These are phyloP conservation scores for Dendrobium nobile DNA, from an alignment of 106 monocot genomes.

Conservation along the genomic window DNA sequence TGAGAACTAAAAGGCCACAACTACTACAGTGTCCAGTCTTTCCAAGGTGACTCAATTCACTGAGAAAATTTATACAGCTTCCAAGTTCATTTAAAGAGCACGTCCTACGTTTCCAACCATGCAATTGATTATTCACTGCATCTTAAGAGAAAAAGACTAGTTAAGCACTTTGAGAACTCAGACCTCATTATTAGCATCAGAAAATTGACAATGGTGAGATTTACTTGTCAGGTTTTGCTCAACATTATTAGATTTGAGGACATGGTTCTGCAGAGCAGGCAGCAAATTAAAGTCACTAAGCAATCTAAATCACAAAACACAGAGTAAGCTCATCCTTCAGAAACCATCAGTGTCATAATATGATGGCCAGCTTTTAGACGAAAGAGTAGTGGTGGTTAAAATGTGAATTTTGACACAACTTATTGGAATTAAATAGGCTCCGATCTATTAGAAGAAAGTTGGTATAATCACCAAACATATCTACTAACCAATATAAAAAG, in stretches of 20 bases:
- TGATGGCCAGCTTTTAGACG: background rate
- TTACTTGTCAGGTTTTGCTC: background rate
- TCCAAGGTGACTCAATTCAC: background rate
- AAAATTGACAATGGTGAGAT: background rate
- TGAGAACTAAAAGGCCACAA: background rate
- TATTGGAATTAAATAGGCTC: background rate
- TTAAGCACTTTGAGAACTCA: background rate
- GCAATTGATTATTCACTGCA: background rate
- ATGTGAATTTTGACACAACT: background rate
- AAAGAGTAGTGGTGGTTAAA: background rate
- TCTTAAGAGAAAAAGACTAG: background rate
- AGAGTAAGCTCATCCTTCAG: background rate
- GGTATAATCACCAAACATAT: background rate
- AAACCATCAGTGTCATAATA: background rate
- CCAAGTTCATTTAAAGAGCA: background rate
- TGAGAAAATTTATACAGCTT: too few relatives aligned
- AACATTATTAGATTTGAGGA: background rate
- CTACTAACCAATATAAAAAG: background rate
- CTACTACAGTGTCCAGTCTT: background rate
- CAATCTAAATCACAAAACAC: background rate
- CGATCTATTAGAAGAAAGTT: background rate
- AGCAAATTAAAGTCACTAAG: background rate
- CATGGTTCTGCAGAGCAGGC: background rate
- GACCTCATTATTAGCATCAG: background rate
- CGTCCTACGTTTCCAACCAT: background rate